phyloP scores from a whole-genome alignment of 768 basidiomycete genomes.

The Leccinum barrowsii region DNA sequence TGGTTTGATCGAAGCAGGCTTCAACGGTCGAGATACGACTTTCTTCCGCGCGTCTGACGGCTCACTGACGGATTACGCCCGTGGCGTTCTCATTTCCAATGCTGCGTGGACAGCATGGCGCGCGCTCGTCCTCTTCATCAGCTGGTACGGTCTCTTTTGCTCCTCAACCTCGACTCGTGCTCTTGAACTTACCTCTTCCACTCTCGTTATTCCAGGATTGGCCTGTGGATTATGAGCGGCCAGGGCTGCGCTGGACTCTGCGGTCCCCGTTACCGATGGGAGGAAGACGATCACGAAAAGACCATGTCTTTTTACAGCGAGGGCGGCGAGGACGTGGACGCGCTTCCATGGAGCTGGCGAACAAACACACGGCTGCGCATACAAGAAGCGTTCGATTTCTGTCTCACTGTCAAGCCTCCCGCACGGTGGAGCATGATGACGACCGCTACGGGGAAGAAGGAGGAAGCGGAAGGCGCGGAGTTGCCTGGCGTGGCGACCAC shows the following conservation, averaged over 20 bases:
- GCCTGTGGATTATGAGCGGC: conserved; percentile 76
- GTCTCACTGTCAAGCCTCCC: conserved; percentile 45
- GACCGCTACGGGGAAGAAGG: conserved; percentile 26
- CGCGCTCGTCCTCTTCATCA: conserved; percentile 58
- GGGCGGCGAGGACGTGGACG: conserved; percentile 37
- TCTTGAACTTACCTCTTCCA: background rate
- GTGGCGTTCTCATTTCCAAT: conserved; percentile 77
- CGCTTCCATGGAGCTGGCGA: conserved; percentile 78
- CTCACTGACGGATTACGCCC: conserved; percentile 68
- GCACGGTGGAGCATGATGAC: conserved; percentile 34
- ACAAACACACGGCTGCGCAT: conserved; percentile 67
- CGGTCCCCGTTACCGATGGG: conserved; percentile 81
- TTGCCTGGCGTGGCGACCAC: conserved; percentile 29
- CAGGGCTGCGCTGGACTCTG: conserved; percentile 78
- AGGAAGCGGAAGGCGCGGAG: conserved; percentile 18
- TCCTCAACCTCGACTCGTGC: background rate
- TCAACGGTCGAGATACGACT: conserved; percentile 59
- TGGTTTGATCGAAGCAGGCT: conserved; percentile 45
- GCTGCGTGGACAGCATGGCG: conserved; percentile 81
- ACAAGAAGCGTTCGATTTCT: conserved; percentile 80
- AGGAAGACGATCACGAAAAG: conserved; percentile 73
- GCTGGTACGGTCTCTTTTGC: conserved; percentile 46
- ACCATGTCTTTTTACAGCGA: conserved; percentile 49
- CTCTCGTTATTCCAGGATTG: conserved; percentile 47
- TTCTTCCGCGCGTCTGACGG: conserved; percentile 68